phyloP scores from a whole-genome alignment of 495 filamentous ascomycete genomes.

The Xylaria palmicola region DNA sequence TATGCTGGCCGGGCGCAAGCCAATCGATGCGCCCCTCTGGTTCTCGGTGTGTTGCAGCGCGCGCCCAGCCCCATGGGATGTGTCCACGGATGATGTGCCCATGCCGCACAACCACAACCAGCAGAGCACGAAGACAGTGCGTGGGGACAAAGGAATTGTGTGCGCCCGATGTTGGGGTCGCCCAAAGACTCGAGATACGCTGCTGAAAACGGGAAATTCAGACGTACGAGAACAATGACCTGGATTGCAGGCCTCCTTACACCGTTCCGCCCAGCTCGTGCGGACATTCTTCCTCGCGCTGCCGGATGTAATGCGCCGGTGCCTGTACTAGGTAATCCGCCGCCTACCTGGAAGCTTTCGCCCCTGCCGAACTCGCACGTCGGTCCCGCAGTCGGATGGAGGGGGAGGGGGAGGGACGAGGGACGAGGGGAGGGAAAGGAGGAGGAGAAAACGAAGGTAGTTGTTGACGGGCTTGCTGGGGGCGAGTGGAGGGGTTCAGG shows the following conservation, averaged over 20 bases:
- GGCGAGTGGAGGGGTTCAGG: too few relatives aligned
- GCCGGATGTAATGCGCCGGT: background rate
- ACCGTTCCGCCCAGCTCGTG: constrained; percentile 3
- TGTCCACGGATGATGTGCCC: too few relatives aligned
- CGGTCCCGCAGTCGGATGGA: too few relatives aligned
- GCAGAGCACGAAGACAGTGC: too few relatives aligned
- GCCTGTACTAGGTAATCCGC: too few relatives aligned
- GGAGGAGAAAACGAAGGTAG: too few relatives aligned
- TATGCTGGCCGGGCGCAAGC: background rate
- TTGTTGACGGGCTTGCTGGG: too few relatives aligned
- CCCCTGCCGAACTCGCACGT: too few relatives aligned
- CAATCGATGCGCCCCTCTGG: background rate
- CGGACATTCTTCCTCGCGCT: background rate
- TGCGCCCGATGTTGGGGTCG: background rate
- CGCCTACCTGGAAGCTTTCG: too few relatives aligned
- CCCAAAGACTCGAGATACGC: background rate
- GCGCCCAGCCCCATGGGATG: constrained; percentile 5
- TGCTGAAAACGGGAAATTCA: background rate
- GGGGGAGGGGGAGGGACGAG: too few relatives aligned
- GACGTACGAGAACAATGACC: constrained; percentile 77
- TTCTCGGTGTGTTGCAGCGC: constrained; percentile 13
- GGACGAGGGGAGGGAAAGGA: too few relatives aligned
- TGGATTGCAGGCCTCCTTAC: constrained; percentile 59
- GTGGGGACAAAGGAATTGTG: constrained; percentile 3
- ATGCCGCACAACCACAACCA: background rate